These are phyloP conservation scores for Myrmaecium sp. DNA, from an alignment of 2,329 filamentous ascomycete species.

Conservation along the genomic window DNA sequence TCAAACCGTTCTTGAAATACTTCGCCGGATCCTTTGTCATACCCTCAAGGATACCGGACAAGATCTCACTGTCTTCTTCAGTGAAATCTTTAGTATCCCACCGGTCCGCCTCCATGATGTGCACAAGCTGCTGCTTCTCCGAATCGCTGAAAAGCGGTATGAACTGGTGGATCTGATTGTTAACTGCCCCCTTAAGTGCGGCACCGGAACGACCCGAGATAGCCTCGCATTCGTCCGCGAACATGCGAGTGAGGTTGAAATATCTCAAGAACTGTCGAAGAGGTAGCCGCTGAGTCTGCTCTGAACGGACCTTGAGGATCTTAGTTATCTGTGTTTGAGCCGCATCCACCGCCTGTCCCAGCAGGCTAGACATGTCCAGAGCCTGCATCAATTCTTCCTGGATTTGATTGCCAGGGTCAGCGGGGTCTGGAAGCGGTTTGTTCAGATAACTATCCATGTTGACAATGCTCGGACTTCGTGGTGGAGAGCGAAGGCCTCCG, in stretches of 20 bases:
- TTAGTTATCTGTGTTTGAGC: constrained; percentile 59
- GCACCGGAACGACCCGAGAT: constrained; percentile 65
- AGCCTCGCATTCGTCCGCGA: constrained; percentile 74
- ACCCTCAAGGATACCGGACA: constrained; percentile 48
- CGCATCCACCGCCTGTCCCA: constrained; percentile 66
- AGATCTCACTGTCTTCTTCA: constrained; percentile 40
- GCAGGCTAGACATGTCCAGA: constrained; percentile 59
- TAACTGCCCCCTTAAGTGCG: constrained; percentile 61
- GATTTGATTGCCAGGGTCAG: constrained; percentile 12
- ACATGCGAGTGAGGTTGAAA: constrained; percentile 65
- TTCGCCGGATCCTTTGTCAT: constrained; percentile 53
- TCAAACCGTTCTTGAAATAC: constrained; percentile 44
- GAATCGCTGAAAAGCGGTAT: constrained; percentile 53
- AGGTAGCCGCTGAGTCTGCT: constrained; percentile 52
- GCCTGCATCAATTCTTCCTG: constrained; percentile 64
- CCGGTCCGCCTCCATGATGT: constrained; percentile 62
- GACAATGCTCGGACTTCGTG: constrained; percentile 28
- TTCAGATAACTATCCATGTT: constrained; percentile 25
- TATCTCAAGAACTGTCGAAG: constrained; percentile 61
- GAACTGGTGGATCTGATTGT: constrained; percentile 67
- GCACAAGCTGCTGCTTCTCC: constrained; percentile 58
- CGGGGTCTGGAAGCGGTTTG: constrained; percentile 6
- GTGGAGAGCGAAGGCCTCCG: constrained; percentile 28
- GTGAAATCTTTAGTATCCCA: constrained; percentile 67
- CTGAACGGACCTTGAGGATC: constrained; percentile 58